Conservation (phyloP, 805 yeast species). For the Komagataella populi region DNA sequence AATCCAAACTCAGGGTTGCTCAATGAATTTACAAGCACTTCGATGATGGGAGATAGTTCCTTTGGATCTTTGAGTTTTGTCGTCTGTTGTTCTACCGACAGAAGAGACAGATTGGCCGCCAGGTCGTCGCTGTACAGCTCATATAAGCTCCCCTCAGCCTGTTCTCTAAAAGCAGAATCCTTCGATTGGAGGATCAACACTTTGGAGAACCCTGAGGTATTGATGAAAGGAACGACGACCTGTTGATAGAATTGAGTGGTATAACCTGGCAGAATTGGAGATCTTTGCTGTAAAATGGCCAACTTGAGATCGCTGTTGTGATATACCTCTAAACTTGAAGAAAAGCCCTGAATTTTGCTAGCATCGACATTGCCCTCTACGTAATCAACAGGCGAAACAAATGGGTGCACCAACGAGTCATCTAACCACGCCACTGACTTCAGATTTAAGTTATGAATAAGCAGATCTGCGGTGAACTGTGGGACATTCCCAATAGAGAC, state of each 20-base stretch:
- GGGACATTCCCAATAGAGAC: constrained; percentile 87
- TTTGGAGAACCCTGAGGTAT: constrained; percentile 22
- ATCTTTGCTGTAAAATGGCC: constrained; percentile 64
- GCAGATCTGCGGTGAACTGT: constrained; percentile 63
- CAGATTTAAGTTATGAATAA: constrained; percentile 50
- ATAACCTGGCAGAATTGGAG: constrained; percentile 69
- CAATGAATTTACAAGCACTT: constrained; percentile 1
- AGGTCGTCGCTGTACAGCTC: constrained; percentile 12
- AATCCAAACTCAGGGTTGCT: neutral
- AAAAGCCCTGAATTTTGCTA: constrained; percentile 13
- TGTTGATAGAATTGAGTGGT: constrained; percentile 35
- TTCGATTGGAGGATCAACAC: constrained; percentile 58
- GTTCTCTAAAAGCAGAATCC: constrained; percentile 38
- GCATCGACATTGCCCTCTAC: constrained; percentile 8
- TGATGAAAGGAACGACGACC: constrained; percentile 35
- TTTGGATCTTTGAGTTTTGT: constrained; percentile 1
- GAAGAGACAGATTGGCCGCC: constrained; percentile 7
- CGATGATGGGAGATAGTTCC: constrained; percentile 6
- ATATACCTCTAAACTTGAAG: constrained; percentile 59
- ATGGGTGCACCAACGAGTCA: constrained; percentile 58
- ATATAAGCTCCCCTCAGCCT: constrained; percentile 5
- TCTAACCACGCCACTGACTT: constrained; percentile 41
- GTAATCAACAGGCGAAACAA: constrained; percentile 67
- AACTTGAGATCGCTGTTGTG: constrained; percentile 23
- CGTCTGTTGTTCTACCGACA: constrained; percentile 6